Percentiles rank a stretch among this genome's conserved stretches.
phyloP scores from a whole-genome alignment of 2,329 filamentous ascomycete species.

The Aspergillus clavatus region DNA sequence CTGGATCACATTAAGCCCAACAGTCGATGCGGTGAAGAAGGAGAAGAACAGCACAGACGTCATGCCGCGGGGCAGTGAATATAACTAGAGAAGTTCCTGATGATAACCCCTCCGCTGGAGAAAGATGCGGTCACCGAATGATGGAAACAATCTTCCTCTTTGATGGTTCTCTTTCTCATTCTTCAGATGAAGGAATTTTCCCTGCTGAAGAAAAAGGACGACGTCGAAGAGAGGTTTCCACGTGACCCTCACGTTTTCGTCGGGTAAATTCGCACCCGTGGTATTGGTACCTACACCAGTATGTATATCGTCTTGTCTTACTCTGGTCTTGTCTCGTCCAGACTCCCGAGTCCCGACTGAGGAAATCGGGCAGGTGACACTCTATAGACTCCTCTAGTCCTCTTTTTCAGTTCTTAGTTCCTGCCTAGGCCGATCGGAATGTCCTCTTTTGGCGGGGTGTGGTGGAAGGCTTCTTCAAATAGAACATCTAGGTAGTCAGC shows the following conservation, averaged over 20 bases:
- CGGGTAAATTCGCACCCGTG: slow-evolving; percentile 20
- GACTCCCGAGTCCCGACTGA: no score
- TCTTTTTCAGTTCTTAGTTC: no score
- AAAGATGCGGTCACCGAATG: background rate
- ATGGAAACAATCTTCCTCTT: background rate
- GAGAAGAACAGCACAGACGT: slow-evolving; percentile 15
- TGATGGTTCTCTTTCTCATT: background rate
- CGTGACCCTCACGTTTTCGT: slow-evolving; percentile 20
- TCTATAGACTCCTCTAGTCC: no score
- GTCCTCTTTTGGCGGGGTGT: no score
- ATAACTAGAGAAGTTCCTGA: no score
- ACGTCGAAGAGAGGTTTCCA: slow-evolving; percentile 10
- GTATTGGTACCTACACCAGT: no score
- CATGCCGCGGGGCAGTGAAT: slow-evolving; percentile 20
- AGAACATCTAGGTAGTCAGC: no score
- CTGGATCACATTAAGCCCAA: slow-evolving; percentile 17
- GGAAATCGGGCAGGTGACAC: background rate
- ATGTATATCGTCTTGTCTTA: no score
- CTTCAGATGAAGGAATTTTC: background rate
- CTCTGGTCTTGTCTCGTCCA: no score
- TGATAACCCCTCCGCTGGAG: slow-evolving; percentile 1
- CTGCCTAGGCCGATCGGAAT: no score
- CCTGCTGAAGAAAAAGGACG: background rate
- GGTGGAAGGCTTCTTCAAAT: no score
- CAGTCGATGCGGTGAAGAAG: slow-evolving; percentile 23